Base-by-base conservation (phyloP, 257 asterid species). In the Solanum pinnatisectum region DNA sequence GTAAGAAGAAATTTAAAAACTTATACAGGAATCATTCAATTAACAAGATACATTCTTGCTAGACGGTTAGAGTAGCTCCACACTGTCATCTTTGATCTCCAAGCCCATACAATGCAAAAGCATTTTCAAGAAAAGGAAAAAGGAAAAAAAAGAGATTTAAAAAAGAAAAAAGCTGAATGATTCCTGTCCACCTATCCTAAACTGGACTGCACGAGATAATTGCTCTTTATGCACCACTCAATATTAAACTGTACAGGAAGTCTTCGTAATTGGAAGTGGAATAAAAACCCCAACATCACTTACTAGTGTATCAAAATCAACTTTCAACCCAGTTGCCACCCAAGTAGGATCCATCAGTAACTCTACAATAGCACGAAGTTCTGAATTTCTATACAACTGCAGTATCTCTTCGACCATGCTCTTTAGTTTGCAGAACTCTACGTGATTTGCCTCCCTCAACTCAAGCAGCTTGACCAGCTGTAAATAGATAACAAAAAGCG, bases 391-490 rank as follows among this genome's bases (percentile, higher is more conserved):
- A 87, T 93, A 60, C 94, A 96, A 88, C 71, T 92, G 98, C 70
- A 94, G 85, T 88, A 95, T 88, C 76, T 97, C 98, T 88, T 95
- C 99, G 84, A 96, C 95, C 76, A 95, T 89, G 85, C 88, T 91
- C 93, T 95, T 97, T 89, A 96, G 95, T 89, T 95, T 97, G 94
- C 95, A 94, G 89, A 97, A 97, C 94, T 97, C 99, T 18, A 97
- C 88, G 84, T 97, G 99, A 93, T 96, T 97, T 88, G 98, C 97
- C 94, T 97, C 99, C 92, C 96, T 95, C 88, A 94, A 90, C 93
- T 96, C 99, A 63, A 97, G 98, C 93, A 97, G 92, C 93, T 97
- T 97, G 94, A 96, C 99, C 14, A 97, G 95, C 99, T 97, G 97
- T 90, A 90, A 89, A 89, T 39, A 82, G 85, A 87, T 30, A 88